phyloP scores from a whole-genome alignment of 192 early-diverging fungal species.

The Spizellomyces sp. region DNA sequence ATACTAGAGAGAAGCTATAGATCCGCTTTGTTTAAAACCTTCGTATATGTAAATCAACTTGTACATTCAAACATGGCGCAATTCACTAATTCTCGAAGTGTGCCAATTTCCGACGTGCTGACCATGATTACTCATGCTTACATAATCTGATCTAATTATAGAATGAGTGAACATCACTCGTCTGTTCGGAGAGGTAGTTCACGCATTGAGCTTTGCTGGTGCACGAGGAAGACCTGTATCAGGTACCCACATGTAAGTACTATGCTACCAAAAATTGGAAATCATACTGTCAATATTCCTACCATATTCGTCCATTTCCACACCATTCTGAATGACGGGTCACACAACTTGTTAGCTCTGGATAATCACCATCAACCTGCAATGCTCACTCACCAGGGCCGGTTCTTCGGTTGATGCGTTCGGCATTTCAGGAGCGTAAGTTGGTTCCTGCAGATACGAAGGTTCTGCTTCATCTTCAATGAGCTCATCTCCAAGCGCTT shows the following conservation, averaged over 20 bases:
- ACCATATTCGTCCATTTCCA: constrained; percentile 10
- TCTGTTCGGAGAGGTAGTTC: background rate
- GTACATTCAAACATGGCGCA: too few relatives aligned
- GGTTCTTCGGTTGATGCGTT: constrained; percentile 34
- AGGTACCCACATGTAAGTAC: too few relatives aligned
- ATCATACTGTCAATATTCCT: background rate
- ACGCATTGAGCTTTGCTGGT: constrained; percentile 19
- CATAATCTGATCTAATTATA: too few relatives aligned
- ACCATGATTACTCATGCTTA: too few relatives aligned
- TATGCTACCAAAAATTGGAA: background rate
- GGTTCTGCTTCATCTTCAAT: constrained; percentile 82
- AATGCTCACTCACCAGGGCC: background rate
- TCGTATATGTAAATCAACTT: too few relatives aligned
- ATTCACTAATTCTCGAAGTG: too few relatives aligned
- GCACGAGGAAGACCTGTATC: constrained; percentile 7
- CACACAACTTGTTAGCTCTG: too few relatives aligned
- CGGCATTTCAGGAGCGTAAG: constrained; percentile 33
- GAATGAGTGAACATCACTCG: too few relatives aligned
- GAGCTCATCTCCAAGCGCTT: constrained; percentile 92
- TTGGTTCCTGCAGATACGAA: constrained; percentile 77
- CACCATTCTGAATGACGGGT: background rate
- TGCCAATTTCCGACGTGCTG: too few relatives aligned
- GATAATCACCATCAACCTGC: too few relatives aligned
- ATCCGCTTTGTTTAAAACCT: too few relatives aligned
- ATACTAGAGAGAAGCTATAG: too few relatives aligned